phyloP scores from a whole-genome alignment of 1,139 yeast genomes.

The Nakaseomyces uthaithaninus region DNA sequence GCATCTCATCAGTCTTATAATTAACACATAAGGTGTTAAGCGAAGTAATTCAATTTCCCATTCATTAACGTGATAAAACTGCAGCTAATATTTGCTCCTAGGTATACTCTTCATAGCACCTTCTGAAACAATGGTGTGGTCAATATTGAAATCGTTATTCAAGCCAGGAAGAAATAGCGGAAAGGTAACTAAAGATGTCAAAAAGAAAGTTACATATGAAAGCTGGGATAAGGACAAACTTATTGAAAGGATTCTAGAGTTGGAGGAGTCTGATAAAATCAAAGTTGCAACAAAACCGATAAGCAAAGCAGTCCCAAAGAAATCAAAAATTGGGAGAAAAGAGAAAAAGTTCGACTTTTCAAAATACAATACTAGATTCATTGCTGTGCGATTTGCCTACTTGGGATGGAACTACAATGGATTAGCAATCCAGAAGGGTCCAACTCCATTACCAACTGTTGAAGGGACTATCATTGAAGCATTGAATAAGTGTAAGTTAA shows the following conservation, averaged over 20 bases:
- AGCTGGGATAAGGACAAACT: conserved; percentile 38
- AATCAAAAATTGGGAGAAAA: conserved; percentile 15
- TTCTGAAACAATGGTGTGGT: neutral
- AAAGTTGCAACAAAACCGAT: conserved; percentile 10
- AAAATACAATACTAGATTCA: conserved; percentile 55
- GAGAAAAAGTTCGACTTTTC: conserved; percentile 57
- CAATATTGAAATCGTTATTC: neutral
- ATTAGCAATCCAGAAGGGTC: conserved; percentile 67
- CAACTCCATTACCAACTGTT: conserved; percentile 77
- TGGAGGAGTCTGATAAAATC: conserved; percentile 18
- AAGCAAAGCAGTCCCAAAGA: conserved; percentile 11
- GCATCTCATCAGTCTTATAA: too few species aligned
- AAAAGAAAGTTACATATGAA: conserved; percentile 17
- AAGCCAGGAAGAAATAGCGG: neutral
- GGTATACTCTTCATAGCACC: too few species aligned
- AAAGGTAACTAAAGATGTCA: conserved; percentile 1
- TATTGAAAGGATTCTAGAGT: conserved; percentile 30
- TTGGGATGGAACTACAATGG: conserved; percentile 94
- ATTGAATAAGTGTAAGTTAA: conserved; percentile 55
- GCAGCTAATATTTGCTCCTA: too few species aligned
- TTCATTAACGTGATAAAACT: too few species aligned
- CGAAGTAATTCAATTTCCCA: too few species aligned
- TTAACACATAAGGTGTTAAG: too few species aligned
- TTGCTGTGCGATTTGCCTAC: conserved; percentile 79
- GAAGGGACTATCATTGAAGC: conserved; percentile 73